Base-by-base conservation (phyloP, 208 protist species). In the Crithidia thermophila region DNA sequence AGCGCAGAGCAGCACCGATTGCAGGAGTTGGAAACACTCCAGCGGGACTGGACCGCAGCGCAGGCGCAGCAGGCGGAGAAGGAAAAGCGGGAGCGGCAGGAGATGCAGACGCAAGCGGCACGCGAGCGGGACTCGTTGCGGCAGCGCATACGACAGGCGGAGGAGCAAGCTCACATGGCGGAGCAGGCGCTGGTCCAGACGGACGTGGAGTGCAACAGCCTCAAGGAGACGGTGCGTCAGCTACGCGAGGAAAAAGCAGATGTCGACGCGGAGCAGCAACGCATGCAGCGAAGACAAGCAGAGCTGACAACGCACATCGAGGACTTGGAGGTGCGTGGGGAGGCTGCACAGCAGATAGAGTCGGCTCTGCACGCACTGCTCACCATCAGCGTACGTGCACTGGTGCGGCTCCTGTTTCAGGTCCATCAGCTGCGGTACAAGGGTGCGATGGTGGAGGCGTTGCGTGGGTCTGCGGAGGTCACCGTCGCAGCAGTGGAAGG, bases 221-320 rank as follows among this genome's bases (percentile, higher is more conserved):
- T 67, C 16, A 14, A 63, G n/a, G 40, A 45, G 40, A 20, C 65
- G 0, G 60, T 43, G 6, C n/a, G 1, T 31, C 11, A 34, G 31
- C 57, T 71, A 36, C 39, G 46, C 14, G 49, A 50, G 1, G 63
- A 18, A 4, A 28, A 65, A 39, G 45, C 10, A 3, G 56, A 71
- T 21, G 63, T 28, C 23, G 36, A 21, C 4, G 40, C 27, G 23
- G 37, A 8, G 27, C 57, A 37, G 1, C 56, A 69, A 6, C 47
- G 43, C 10, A 20, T 53, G 16, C 51, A 53, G 50, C 71, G 63
- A 2, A 62, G 49, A 1, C 45, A 71, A 50, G 30, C 21, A 2
- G 71, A 71, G 25, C 51, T 70, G 9, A 40, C 45, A 23, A 21
- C 34, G 7, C 71, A 77, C 63, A 60, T 71, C 20, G 63, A 77